phyloP scores from a whole-genome alignment of 2,329 filamentous ascomycete genomes.

The Leptoxyphium fumago region DNA sequence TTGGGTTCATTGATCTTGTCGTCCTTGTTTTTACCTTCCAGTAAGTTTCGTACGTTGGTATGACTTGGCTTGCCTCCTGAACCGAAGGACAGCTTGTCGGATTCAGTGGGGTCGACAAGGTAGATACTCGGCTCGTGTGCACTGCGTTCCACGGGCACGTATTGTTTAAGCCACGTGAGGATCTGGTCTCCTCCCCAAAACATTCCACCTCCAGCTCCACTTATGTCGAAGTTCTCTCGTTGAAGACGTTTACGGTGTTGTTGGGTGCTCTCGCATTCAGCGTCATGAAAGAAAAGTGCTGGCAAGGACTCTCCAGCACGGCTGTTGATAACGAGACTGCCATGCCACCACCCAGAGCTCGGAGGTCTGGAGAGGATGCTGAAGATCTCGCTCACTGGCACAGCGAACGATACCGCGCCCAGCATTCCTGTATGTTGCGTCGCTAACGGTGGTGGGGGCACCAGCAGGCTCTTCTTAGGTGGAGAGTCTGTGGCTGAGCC shows the following conservation, averaged over 20 bases:
- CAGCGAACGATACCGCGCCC: conserved; percentile 78
- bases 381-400: conserved; percentile 82
- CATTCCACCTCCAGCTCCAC: conserved; percentile 50
- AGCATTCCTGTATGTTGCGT: conserved; percentile 56
- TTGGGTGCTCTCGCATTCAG: conserved; percentile 90
- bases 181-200: conserved; percentile 99
- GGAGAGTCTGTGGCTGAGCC: conserved; percentile 66
- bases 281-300: conserved; percentile 93
- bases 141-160: conserved; percentile 70
- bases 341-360: conserved; percentile 96
- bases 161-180: conserved; percentile 74
- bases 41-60: conserved; percentile 28
- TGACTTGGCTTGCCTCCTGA: conserved; percentile 37
- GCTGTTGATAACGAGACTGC: conserved; percentile 85
- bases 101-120: conserved; percentile 70
- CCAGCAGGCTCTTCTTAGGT: conserved; percentile 75
- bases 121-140: conserved; percentile 82
- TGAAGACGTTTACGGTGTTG: conserved; percentile 79
- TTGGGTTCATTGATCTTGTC: conserved; percentile 20
- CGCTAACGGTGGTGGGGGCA: conserved; percentile 77
- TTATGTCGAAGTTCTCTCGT: conserved; percentile 62
- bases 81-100: conserved; percentile 73
- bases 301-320: conserved; percentile 84
- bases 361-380: conserved; percentile 81
- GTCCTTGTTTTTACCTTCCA: conserved; percentile 23